Conservation (phyloP, 495 filamentous ascomycete genomes). For the Pyronema omphalodes region DNA sequence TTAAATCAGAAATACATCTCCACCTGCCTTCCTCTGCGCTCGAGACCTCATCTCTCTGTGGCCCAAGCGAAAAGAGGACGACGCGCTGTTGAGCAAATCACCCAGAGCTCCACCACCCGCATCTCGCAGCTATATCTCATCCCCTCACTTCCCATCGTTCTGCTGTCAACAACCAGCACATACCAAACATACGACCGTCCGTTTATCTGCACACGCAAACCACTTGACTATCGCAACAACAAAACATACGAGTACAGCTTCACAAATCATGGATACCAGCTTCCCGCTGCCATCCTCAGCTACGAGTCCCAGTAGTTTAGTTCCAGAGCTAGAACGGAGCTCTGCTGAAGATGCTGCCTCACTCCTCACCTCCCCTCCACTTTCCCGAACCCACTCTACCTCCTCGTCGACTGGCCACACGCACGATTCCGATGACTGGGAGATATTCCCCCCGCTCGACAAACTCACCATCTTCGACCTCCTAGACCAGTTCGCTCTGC, state of each 20-base stretch:
- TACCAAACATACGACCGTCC: neutral
- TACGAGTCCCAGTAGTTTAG: neutral
- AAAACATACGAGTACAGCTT: neutral
- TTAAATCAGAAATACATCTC: too few relatives aligned
- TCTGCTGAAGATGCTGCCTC: slow-evolving; percentile 12
- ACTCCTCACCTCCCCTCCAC: slow-evolving; percentile 6
- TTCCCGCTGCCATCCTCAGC: neutral
- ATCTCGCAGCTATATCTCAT: too few relatives aligned
- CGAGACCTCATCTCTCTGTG: too few relatives aligned
- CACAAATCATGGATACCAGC: slow-evolving; percentile 1
- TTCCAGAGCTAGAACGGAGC: slow-evolving; percentile 2
- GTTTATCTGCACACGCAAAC: neutral
- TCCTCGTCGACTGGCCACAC: slow-evolving; percentile 12
- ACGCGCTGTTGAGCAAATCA: too few relatives aligned
- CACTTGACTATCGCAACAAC: neutral
- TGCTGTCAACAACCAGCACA: too few relatives aligned
- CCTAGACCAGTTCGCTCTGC: slow-evolving; percentile 80
- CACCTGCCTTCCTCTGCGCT: too few relatives aligned
- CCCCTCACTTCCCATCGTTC: too few relatives aligned
- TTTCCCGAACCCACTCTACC: slow-evolving; percentile 8
- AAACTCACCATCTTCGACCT: slow-evolving; percentile 81
- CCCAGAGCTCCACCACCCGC: too few relatives aligned
- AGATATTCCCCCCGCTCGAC: slow-evolving; percentile 68
- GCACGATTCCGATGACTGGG: slow-evolving; percentile 51
- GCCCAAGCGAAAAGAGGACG: too few relatives aligned